Percentiles rank a stretch among this genome's conserved stretches.
These are phyloP conservation scores for Clavariopsis aquatica DNA, from an alignment of 495 filamentous ascomycete species.

Conservation along the genomic window DNA sequence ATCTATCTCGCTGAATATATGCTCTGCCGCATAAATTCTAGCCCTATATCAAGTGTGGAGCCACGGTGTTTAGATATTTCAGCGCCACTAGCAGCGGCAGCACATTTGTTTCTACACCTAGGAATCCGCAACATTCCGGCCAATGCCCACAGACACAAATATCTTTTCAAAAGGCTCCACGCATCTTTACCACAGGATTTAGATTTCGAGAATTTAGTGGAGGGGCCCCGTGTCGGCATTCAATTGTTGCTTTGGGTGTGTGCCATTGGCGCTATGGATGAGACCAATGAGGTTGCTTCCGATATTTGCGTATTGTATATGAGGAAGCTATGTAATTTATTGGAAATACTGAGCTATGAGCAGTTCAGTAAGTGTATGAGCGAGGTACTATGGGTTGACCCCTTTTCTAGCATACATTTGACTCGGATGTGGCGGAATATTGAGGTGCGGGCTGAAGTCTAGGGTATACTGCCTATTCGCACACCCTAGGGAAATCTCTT, in stretches of 20 bases:
- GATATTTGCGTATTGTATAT: neutral
- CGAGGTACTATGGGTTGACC: neutral
- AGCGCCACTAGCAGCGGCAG: conserved; percentile 7
- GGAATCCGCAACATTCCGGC: conserved; percentile 4
- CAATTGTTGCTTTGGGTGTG: conserved; percentile 3
- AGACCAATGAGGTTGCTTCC: neutral
- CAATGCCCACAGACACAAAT: conserved; percentile 3
- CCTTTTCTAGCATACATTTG: neutral
- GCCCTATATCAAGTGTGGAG: neutral
- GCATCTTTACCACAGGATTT: neutral
- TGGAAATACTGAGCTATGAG: neutral
- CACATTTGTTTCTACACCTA: conserved; percentile 10
- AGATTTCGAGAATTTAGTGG: neutral
- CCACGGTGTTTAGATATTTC: neutral
- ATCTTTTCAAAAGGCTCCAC: conserved; percentile 1
- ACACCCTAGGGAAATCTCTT: no score
- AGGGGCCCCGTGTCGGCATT: neutral
- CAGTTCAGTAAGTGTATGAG: neutral
- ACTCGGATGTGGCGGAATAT: neutral
- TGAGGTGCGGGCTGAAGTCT: neutral
- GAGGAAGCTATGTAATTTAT: neutral
- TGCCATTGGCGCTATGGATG: neutral
- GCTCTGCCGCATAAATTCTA: neutral
- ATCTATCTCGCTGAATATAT: conserved; percentile 8
- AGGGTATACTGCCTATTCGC: no score